A percentile compares a stretch with the other conserved stretches of the same genome.
phyloP scores from a whole-genome alignment of 2,329 filamentous ascomycete species.

The Aspergillus proliferans region DNA sequence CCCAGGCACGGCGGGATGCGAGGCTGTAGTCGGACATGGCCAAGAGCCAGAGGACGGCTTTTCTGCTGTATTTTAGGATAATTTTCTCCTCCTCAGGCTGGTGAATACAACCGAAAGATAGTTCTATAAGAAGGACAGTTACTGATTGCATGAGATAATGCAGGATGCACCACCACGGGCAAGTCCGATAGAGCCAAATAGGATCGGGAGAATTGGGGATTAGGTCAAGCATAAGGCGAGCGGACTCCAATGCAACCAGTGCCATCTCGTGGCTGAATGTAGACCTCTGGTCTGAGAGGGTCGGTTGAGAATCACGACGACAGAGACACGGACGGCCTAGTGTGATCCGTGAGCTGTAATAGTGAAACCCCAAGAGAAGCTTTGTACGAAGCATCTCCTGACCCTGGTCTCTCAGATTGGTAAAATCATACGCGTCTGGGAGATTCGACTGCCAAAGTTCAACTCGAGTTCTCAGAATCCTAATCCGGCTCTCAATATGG shows the following conservation, averaged over 20 bases:
- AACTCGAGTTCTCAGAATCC: constrained; percentile 30
- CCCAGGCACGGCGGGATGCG: constrained; percentile 38
- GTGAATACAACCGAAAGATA: constrained; percentile 39
- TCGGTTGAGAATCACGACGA: constrained; percentile 33
- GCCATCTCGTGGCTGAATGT: constrained; percentile 38
- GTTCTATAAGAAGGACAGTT: constrained; percentile 41
- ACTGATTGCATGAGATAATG: constrained; percentile 42
- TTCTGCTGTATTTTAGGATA: constrained; percentile 34
- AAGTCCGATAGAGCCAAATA: constrained; percentile 34
- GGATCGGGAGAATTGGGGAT: constrained; percentile 38
- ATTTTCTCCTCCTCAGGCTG: constrained; percentile 34
- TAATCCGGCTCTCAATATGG: constrained; percentile 36
- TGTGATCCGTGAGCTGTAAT: constrained; percentile 39
- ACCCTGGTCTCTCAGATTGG: constrained; percentile 28
- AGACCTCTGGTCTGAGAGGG: constrained; percentile 14
- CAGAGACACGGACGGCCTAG: constrained; percentile 43
- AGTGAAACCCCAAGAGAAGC: constrained; percentile 38
- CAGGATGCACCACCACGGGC: constrained; percentile 42
- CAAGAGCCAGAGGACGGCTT: constrained; percentile 39
- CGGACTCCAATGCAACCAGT: constrained; percentile 33
- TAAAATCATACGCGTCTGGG: constrained; percentile 34
- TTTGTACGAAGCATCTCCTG: constrained; percentile 31
- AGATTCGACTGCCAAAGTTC: constrained; percentile 35
- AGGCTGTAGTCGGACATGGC: constrained; percentile 34
- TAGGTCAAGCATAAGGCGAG: constrained; percentile 33